phyloP scores from a whole-genome alignment of 164 flowering plant genomes.

The Liriodendron chinense region DNA sequence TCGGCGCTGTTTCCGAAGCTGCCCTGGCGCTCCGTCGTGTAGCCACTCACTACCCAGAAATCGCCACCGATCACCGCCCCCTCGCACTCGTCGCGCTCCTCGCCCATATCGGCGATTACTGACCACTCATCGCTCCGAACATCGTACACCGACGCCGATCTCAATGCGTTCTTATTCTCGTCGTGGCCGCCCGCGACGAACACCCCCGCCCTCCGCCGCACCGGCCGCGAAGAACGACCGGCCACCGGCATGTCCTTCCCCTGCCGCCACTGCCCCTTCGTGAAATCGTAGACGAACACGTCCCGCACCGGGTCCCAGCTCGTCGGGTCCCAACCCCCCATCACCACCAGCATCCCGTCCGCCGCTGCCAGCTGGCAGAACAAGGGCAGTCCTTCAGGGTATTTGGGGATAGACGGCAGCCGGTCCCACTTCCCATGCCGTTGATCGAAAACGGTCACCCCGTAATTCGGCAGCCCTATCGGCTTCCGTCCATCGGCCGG shows the following conservation, averaged over 20 bases:
- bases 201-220: constrained; percentile 34
- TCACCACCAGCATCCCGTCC: constrained; percentile 55
- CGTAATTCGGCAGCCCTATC: constrained; percentile 35
- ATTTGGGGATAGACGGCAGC: constrained; percentile 40
- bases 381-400: constrained; percentile 60
- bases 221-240: constrained; percentile 68
- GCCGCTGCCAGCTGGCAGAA: constrained; percentile 58
- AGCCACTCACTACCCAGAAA: constrained; percentile 89
- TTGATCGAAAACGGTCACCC: constrained; percentile 51
- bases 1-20: constrained; percentile 54
- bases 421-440: constrained; percentile 43
- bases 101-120: constrained; percentile 52
- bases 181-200: constrained; percentile 86
- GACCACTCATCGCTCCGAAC: constrained; percentile 60
- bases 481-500: constrained; percentile 17
- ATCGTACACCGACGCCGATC: constrained; percentile 55
- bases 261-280: constrained; percentile 42
- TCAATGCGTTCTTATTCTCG: constrained; percentile 72
- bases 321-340: constrained; percentile 83
- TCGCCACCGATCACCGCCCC: constrained; percentile 54
- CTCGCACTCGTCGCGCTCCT: constrained; percentile 84
- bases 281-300: constrained; percentile 63
- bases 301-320: constrained; percentile 54
- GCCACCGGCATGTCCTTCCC: constrained; percentile 59
- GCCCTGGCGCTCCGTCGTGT: constrained; percentile 69